Percentiles rank a stretch among this genome's conserved stretches.
phyloP scores from a whole-genome alignment of 345 rosid genomes.

The Combretum micranthum region DNA sequence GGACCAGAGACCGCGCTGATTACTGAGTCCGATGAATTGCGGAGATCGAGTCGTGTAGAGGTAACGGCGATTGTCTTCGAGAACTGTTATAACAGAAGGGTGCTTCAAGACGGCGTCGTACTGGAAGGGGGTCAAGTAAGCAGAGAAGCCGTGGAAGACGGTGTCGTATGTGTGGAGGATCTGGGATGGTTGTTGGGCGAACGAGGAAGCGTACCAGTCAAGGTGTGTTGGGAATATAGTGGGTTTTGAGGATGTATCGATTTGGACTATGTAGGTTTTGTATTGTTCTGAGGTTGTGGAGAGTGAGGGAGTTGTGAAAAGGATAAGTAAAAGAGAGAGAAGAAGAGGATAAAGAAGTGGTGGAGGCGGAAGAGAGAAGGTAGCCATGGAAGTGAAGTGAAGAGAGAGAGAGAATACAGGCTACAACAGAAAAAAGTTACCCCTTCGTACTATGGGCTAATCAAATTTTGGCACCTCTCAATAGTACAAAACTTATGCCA shows the following conservation, averaged over 20 bases:
- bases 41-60: conserved; percentile 92
- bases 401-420: too few relatives aligned
- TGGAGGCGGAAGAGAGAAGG: conserved; percentile 11
- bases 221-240: conserved; percentile 74
- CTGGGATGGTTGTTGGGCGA: conserved; percentile 39
- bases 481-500: too few relatives aligned
- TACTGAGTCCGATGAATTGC: conserved; percentile 71
- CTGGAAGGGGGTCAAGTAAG: conserved; percentile 34
- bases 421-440: too few relatives aligned
- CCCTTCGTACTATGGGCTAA: too few relatives aligned
- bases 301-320: not conserved
- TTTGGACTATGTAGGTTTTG: conserved; percentile 65
- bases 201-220: conserved; percentile 81
- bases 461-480: too few relatives aligned
- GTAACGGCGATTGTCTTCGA: conserved; percentile 60
- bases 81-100: conserved; percentile 60
- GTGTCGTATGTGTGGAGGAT: conserved; percentile 82
- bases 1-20: conserved; percentile 81
- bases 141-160: conserved; percentile 94
- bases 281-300: conserved; percentile 17
- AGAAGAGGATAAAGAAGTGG: conserved; percentile 9
- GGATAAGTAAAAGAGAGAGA: conserved; percentile 14
- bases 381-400: conserved; percentile 6
- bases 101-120: conserved; percentile 40
- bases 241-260: conserved; percentile 65